Conservation (phyloP, 176 grass and related monocot species). For the Dactylis glomerata region DNA sequence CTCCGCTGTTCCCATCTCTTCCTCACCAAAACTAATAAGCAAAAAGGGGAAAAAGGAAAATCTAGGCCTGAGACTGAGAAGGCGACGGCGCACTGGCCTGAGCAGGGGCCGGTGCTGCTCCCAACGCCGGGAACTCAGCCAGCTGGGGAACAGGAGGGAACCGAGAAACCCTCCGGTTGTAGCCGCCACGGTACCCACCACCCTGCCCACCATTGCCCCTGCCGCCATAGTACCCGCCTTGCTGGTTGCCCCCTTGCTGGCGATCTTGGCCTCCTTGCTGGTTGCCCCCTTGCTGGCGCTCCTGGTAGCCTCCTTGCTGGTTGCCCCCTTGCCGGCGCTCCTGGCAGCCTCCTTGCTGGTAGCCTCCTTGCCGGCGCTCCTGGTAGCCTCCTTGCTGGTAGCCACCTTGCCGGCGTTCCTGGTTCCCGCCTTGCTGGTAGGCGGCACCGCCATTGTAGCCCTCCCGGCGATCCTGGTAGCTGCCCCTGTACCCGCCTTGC, state of each 20-base stretch:
- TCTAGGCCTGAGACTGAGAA: too few species aligned
- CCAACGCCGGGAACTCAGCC: neutral
- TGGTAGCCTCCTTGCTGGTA: neutral
- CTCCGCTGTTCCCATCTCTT: too few species aligned
- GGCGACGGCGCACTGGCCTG: too few species aligned
- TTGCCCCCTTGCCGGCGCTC: neutral
- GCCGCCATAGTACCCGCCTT: neutral
- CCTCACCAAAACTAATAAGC: too few species aligned
- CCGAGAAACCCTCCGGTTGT: too few species aligned
- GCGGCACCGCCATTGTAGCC: too few species aligned
- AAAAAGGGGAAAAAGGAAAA: too few species aligned
- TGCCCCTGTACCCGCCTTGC: too few species aligned
- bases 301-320: neutral
- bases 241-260: too few species aligned
- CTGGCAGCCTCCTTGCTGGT: neutral
- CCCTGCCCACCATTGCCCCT: neutral
- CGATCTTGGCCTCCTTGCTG: neutral
- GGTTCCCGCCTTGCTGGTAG: neutral
- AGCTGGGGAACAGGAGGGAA: neutral
- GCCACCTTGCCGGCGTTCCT: neutral
- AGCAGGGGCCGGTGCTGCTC: too few species aligned
- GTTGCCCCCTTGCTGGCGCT: neutral
- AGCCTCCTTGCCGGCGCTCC: neutral
- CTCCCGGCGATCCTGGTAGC: too few species aligned
- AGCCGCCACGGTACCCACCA: neutral